A percentile compares a stretch with the other conserved stretches of the same genome.
phyloP scores from a whole-genome alignment of 2,329 filamentous ascomycete species.

The Scedosporium minutisporum region DNA sequence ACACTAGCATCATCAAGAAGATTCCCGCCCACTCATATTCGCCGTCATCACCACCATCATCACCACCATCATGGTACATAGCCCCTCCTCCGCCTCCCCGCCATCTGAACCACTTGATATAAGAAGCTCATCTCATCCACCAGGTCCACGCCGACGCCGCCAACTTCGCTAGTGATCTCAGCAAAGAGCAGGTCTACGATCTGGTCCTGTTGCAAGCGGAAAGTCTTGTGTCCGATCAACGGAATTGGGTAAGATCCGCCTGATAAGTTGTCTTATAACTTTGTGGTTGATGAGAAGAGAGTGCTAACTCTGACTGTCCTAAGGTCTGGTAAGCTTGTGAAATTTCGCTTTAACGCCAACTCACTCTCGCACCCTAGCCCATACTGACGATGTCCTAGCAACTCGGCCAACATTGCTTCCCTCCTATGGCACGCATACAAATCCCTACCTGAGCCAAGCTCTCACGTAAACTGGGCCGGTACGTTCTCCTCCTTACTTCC shows the following conservation, averaged over 20 bases:
- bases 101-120: not conserved
- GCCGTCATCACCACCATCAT: no score
- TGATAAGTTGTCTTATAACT: not conserved
- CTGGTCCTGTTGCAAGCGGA: slow-evolving; percentile 64
- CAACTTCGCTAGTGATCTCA: slow-evolving; percentile 56
- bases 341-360: not conserved
- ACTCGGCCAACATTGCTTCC: slow-evolving; percentile 66
- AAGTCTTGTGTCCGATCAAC: slow-evolving; percentile 60
- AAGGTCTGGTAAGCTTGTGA: not conserved
- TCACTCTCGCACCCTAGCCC: not conserved
- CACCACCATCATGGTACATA: not conserved
- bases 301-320: not conserved
- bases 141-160: slow-evolving; percentile 73
- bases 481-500: slow-evolving; percentile 10
- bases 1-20: no score
- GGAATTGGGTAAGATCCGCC: slow-evolving; percentile 59
- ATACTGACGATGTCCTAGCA: slow-evolving; percentile 28
- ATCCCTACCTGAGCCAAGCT: slow-evolving; percentile 56
- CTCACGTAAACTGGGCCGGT: slow-evolving; percentile 69
- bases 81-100: not conserved
- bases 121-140: not conserved
- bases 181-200: slow-evolving; percentile 63
- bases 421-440: slow-evolving; percentile 74
- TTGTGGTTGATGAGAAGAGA: no score
- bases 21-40: no score